Base-by-base conservation (phyloP, 495 filamentous ascomycete genomes). In the Podospora fimiseda region DNA sequence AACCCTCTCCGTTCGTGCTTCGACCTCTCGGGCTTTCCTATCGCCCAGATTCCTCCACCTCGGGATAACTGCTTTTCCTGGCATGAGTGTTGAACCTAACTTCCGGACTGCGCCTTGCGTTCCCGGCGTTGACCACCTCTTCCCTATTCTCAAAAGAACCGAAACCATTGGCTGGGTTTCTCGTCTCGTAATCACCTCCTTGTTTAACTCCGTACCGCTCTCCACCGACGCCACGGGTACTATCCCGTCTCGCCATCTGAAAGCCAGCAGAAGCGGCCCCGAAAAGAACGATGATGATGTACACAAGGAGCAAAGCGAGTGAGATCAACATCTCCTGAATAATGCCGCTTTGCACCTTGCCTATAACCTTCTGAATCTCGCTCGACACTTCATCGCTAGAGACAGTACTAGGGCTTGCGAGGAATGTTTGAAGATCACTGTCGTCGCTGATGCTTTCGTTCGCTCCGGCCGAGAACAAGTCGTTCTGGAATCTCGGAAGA, bases 391-490 rank as follows among this genome's bases (percentile, higher is more conserved):
- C 85, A 71, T 95, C 84, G 14, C 83, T 80, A 1, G 90, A 84
- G 27, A 77, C 73, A 55, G 73, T 74, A 21, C 81, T 78, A 0
- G 90, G 84, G 23, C 83, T 74, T 20, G 89, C 75, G 36, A 96
- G 81, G 72, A 98, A 93, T 19, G 79, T 82, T 21, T 84, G 81
- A 0, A 83, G 74, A 33, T 75, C 70, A 27, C 72, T 67, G 43
- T 80, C 74, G 44, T 80, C 74, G 27, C 72, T 62, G 57, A 90
- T 73, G 58, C 80, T 84, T 36, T 79, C 71, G 14, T 78, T 67
- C 33, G 91, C 88, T 22, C 91, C 92, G 36, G 82, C 71, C 45
- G 88, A 90, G 75, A 98, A 95, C 22, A 86, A 86, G 60, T 96
- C 77, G 61, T 88, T 83, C 21, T 80, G 77, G 24, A 97, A 79